phyloP scores from a whole-genome alignment of 2,329 filamentous ascomycete species.

The Capronia coronata region DNA sequence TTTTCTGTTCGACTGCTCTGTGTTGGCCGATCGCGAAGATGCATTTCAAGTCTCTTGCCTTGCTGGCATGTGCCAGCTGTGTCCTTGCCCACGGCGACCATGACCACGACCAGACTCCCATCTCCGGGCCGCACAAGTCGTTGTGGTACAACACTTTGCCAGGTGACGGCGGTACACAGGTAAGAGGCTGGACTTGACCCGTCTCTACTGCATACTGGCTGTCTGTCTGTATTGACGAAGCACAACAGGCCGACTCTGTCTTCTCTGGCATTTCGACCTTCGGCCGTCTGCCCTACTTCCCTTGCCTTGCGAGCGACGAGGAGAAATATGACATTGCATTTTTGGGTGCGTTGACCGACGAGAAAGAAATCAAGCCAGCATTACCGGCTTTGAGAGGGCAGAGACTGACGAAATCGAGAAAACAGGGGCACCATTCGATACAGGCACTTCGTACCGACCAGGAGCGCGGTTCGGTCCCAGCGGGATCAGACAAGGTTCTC shows the following conservation, averaged over 20 bases:
- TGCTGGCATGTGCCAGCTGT: conserved; percentile 42
- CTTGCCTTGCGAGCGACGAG: conserved; percentile 63
- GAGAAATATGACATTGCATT: conserved; percentile 81
- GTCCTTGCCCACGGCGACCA: conserved; percentile 55
- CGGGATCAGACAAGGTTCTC: conserved; percentile 78
- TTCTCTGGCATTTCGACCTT: conserved; percentile 87
- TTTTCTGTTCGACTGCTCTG: background rate
- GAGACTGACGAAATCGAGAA: too few species aligned
- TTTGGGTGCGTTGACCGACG: conserved; percentile 52
- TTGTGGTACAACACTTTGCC: conserved; percentile 80
- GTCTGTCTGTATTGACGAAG: background rate
- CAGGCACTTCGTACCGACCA: conserved; percentile 75
- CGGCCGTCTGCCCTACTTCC: conserved; percentile 68
- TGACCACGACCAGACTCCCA: conserved; percentile 51
- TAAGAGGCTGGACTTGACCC: conserved; percentile 33
- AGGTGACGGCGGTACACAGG: conserved; percentile 77
- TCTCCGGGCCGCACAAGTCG: conserved; percentile 63
- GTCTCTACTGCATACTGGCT: background rate
- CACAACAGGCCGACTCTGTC: conserved; percentile 67
- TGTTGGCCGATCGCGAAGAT: conserved; percentile 11
- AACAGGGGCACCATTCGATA: conserved; percentile 73
- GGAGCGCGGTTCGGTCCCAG: conserved; percentile 79
- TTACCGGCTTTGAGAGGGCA: background rate
- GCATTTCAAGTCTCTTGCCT: conserved; percentile 22
- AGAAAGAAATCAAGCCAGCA: background rate